phyloP scores from a whole-genome alignment of 2,329 filamentous ascomycete genomes.

The Whalleya microplaca region DNA sequence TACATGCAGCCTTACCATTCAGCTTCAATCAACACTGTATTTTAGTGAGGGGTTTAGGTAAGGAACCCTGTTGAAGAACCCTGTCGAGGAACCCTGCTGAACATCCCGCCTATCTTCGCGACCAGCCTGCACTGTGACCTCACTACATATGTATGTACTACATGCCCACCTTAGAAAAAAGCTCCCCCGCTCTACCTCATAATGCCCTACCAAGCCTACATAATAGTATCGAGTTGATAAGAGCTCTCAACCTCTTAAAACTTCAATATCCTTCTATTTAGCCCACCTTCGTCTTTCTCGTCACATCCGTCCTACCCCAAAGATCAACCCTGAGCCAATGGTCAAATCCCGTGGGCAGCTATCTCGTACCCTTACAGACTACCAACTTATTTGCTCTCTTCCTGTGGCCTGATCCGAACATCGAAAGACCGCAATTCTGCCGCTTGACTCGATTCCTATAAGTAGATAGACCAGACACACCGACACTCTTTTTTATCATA shows the following conservation, averaged over 20 bases:
- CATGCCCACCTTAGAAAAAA: background rate
- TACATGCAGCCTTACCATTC: background rate
- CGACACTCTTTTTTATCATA: background rate
- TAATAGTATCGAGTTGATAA: too few relatives aligned
- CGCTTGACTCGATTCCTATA: background rate
- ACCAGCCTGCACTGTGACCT: background rate
- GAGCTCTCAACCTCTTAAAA: background rate
- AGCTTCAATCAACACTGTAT: background rate
- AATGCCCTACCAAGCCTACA: too few relatives aligned
- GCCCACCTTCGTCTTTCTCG: too few relatives aligned
- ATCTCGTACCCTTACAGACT: background rate
- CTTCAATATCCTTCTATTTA: too few relatives aligned
- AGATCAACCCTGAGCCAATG: background rate
- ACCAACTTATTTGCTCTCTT: background rate
- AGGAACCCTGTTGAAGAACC: background rate
- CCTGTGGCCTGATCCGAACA: slow-evolving; percentile 16
- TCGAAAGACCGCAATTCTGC: slow-evolving; percentile 21
- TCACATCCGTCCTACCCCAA: background rate
- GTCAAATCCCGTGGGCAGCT: background rate
- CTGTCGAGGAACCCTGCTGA: background rate
- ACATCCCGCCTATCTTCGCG: background rate
- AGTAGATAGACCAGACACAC: background rate
- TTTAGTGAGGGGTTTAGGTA: background rate
- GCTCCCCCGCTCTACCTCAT: background rate
- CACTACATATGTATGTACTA: background rate